Percentiles rank a stretch among this genome's conserved stretches.
These are phyloP conservation scores for Leccinum subgranulosum DNA, from an alignment of 768 basidiomycete species.

Conservation along the genomic window DNA sequence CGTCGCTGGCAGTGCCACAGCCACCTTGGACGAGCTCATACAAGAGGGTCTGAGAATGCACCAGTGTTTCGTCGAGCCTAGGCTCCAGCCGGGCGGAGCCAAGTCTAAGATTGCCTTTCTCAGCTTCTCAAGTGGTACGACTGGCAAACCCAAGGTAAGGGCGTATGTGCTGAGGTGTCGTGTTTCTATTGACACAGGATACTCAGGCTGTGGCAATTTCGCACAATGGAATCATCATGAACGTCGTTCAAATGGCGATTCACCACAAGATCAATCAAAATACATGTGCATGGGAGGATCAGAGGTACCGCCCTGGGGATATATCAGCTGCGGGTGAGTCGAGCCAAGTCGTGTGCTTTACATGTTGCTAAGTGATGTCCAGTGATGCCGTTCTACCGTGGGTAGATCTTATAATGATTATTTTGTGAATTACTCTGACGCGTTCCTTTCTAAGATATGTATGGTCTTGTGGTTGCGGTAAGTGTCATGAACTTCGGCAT, in stretches of 20 bases:
- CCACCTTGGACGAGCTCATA: constrained; percentile 47
- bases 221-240: constrained; percentile 62
- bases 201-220: constrained; percentile 61
- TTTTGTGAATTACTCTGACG: constrained; percentile 10
- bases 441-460: constrained; percentile 43
- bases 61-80: constrained; percentile 44
- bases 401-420: constrained; percentile 20
- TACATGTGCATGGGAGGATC: constrained; percentile 35
- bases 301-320: constrained; percentile 52
- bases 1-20: constrained; percentile 5
- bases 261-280: constrained; percentile 46
- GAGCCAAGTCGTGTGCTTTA: background rate
- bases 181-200: background rate
- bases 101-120: constrained; percentile 63
- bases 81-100: constrained; percentile 53
- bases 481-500: constrained; percentile 16
- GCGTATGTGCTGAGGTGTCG: too few species aligned
- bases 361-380: constrained; percentile 6
- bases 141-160: constrained; percentile 43
- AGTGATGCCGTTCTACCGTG: constrained; percentile 65
- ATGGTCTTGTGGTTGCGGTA: constrained; percentile 56
- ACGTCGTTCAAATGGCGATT: constrained; percentile 56
- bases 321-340: constrained; percentile 52
- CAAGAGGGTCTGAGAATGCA: constrained; percentile 36
- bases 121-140: constrained; percentile 74